Evolutionary conservation across 2,329 filamentous ascomycete species (phyloP).

Genomic region (Ophiostoma sp.): DNA sequence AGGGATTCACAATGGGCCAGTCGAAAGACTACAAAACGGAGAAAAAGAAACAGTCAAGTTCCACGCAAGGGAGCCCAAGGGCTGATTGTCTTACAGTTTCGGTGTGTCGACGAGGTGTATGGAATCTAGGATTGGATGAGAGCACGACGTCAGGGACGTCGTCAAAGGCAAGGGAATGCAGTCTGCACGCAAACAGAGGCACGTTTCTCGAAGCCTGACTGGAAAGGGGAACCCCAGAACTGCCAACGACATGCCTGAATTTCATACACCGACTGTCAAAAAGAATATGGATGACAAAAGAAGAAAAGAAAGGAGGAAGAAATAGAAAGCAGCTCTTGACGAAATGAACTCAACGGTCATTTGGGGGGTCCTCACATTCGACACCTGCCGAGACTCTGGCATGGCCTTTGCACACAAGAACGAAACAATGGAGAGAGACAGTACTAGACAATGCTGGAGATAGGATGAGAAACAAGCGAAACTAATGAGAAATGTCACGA

Average conservation of each 20-base stretch:
- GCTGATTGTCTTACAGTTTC: neutral
- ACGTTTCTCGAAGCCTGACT: neutral
- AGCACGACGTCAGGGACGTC: neutral
- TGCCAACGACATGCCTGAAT: neutral
- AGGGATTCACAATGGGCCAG: no score
- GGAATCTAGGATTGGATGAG: neutral
- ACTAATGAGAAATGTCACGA: neutral
- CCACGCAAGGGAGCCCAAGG: constrained; percentile 6
- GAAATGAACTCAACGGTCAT: neutral
- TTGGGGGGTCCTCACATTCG: neutral
- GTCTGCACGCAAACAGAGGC: neutral
- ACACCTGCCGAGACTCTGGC: neutral
- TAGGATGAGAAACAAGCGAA: neutral
- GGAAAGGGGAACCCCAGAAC: neutral
- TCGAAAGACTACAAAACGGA: neutral
- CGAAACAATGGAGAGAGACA: neutral
- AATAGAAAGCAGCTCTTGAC: no score
- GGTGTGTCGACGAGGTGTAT: neutral
- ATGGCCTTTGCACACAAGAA: neutral
- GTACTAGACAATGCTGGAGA: no score
- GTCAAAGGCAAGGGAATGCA: neutral
- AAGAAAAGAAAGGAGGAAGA: neutral
- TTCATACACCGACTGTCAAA: neutral
- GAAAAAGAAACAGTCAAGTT: neutral
- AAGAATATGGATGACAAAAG: neutral